phyloP scores from a whole-genome alignment of 2,329 filamentous ascomycete species.

The Penicillium occitanis region DNA sequence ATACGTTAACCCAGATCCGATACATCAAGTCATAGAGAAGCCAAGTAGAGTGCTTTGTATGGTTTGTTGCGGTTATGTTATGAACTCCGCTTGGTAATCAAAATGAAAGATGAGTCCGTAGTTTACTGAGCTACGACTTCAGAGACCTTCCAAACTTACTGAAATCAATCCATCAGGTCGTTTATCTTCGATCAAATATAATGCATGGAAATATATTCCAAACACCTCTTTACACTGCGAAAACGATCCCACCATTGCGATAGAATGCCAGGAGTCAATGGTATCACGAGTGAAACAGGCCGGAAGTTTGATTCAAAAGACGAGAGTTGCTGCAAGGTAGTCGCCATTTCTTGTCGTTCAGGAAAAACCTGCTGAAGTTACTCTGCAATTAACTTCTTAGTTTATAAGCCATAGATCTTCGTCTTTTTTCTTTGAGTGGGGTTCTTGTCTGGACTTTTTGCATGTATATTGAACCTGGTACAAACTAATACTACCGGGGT shows the following conservation, averaged over 20 bases:
- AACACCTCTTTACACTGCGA: background rate
- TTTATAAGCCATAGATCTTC: background rate
- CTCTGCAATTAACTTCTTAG: background rate
- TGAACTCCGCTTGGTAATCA: no score
- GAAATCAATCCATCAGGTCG: no score
- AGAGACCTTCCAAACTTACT: no score
- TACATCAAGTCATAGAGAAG: no score
- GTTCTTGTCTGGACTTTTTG: background rate
- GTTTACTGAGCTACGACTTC: no score
- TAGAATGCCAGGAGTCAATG: background rate
- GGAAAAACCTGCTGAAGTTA: background rate
- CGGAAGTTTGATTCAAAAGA: background rate
- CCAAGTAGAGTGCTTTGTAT: no score
- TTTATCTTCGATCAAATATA: background rate
- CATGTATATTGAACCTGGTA: background rate
- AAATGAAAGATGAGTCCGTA: no score
- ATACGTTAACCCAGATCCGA: no score
- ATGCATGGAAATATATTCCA: background rate
- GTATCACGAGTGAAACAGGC: background rate
- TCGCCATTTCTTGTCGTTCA: background rate
- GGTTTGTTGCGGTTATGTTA: no score
- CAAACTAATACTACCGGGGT: background rate
- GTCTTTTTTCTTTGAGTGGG: background rate
- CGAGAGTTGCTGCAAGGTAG: background rate
- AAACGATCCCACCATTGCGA: background rate